Evolutionary conservation across 2,329 filamentous ascomycete genomes (phyloP), one percentile per base, ranked within the genome.

Genomic region (Erysiphe neolycopersici): DNA sequence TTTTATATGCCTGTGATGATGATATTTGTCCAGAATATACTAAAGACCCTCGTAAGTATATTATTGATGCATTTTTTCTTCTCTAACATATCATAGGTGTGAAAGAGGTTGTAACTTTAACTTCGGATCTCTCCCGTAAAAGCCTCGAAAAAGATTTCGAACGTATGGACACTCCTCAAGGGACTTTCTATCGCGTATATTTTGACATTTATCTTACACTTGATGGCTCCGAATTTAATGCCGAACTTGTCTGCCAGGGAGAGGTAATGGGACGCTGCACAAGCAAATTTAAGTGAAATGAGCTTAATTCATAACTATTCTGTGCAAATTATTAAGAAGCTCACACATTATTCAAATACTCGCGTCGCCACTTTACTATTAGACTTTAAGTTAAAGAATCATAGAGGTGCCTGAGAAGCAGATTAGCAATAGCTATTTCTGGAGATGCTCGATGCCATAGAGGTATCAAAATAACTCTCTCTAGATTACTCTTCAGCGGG

Each of bases 61-160:
- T 19, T 38, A 26, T 22, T 16, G 19, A 11, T 4, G 19, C n/a
- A 13, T 37, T 22, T 14, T 14, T 16, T 36, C 19, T 33, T 51
- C 17, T 43, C 50, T 59, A 60, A 58, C 57, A 51, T 14, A 45
- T 35, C 33, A 47, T 52, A 94, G 87, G 85, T 52, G 95, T 95
- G 71, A 95, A 95, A 71, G 89, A 95, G 62, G 84, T 95, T 45
- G 89, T 95, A 50, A 98, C 89, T 1, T 75, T 98, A 42, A 95
- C 89, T 1, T 95, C 87, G 1, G 89, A 98, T 59, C 69, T 98
- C 45, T 94, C 85, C 41, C 79, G 87, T 54, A 98, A 95, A 69
- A 95, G 95, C 59, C 76, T 98, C 12, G 89, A 98, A 61, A 95
- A 94, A 63, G 89, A 98, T 60, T 98, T 98, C 56, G 89, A 98